Evolutionary conservation across 1,139 yeast species (phyloP), one percentile per base, ranked within the genome.

Genomic region (Scheffersomyces insectosa): DNA sequence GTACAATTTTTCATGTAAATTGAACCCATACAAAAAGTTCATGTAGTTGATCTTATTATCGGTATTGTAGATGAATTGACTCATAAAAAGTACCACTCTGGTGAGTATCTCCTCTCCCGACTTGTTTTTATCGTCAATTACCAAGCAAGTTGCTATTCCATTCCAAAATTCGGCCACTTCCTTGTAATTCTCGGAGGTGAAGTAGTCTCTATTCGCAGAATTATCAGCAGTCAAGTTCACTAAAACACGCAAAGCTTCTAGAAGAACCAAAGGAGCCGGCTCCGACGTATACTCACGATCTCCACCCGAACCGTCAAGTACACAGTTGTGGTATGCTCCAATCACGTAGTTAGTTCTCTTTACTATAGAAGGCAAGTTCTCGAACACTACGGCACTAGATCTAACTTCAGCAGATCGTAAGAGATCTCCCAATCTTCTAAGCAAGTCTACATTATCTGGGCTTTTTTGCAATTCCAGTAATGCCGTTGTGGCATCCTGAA

Each of bases 171-270:
- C 43, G n/a, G 39, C 38, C 13, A 49, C 45, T 11, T 45, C 43
- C 9, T 47, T 36, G 11, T 37, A 31, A 16, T 20, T 13, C 13
- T 33, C 31, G 28, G 42, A 35, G 38, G 54, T 50, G 25, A 70
- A 42, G 28, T 44, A 52, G 2, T 45, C 46, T 31, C 78, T 44
- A 52, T 72, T 73, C 7, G 42, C 42, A 41, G 68, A 74, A 47
- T 60, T 68, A 48, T 66, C 68, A 5, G 79, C 78, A 36, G 65
- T 52, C 41, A 64, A 54, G 43, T 73, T 73, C 44, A 73, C 57
- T 9, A 69, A 49, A 1, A 63, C 69, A 37, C 75, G 47, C 10
- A 66, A 51, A 3, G 52, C 47, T 23, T 63, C 65, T 12, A 52
- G 45, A 5, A 46, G 34, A 11, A 49, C 29, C 8, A 20, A 20